Conservation (phyloP, 768 basidiomycete species). For the Pleurotus eryngii region DNA sequence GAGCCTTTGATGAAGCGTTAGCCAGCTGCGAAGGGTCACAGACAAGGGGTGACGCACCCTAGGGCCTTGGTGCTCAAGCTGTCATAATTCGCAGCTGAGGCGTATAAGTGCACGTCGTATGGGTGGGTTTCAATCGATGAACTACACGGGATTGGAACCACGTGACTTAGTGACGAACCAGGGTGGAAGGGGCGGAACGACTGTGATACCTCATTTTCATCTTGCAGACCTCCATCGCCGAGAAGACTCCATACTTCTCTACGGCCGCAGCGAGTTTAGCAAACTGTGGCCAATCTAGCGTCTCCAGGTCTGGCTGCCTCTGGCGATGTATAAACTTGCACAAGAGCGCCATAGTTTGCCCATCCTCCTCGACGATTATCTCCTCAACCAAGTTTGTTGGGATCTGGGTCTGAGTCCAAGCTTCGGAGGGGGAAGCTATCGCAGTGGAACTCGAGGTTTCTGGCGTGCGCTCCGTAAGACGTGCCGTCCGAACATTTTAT, state of each 20-base stretch:
- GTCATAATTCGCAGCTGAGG: background rate
- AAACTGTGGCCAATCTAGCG: background rate
- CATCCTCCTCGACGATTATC: background rate
- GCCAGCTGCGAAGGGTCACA: too few species aligned
- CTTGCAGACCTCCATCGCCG: background rate
- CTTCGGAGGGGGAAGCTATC: background rate
- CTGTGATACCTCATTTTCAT: background rate
- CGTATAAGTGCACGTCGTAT: background rate
- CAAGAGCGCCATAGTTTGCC: background rate
- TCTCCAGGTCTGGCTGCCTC: background rate
- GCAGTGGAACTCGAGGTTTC: constrained; percentile 7
- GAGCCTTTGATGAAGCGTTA: background rate
- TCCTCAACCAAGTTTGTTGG: background rate
- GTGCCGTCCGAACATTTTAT: constrained; percentile 7
- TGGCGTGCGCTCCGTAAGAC: constrained; percentile 3
- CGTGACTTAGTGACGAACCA: background rate
- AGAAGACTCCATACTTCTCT: background rate
- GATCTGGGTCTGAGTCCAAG: background rate
- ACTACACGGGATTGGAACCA: background rate
- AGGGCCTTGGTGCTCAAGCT: background rate
- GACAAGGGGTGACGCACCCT: background rate
- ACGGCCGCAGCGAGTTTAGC: background rate
- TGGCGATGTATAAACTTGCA: background rate
- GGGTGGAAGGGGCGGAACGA: background rate
- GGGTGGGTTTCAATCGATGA: background rate